Conservation (phyloP, 2,329 filamentous ascomycete species). For the Cladosporium colombiae region DNA sequence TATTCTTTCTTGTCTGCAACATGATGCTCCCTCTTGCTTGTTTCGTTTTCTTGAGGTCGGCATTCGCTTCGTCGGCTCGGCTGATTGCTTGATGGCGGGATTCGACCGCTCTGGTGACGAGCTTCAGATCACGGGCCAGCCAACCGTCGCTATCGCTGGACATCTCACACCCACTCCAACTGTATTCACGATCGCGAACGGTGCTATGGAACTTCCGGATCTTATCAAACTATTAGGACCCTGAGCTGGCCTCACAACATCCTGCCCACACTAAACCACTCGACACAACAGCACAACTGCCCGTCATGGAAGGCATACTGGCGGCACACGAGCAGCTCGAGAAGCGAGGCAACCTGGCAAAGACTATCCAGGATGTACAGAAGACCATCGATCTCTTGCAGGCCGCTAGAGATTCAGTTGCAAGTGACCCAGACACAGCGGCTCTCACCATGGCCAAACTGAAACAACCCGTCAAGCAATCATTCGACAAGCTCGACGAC, state of each 20-base stretch:
- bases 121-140: neutral
- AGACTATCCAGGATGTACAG: constrained; percentile 78
- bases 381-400: constrained; percentile 76
- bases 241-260: constrained; percentile 16
- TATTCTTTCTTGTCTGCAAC: neutral
- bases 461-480: constrained; percentile 79
- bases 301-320: constrained; percentile 65
- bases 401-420: constrained; percentile 71
- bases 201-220: neutral
- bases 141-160: constrained; percentile 4
- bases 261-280: neutral
- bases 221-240: neutral
- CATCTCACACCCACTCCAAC: neutral
- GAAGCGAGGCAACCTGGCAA: constrained; percentile 67
- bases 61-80: constrained; percentile 4
- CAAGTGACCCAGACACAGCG: constrained; percentile 68
- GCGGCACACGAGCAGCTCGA: constrained; percentile 74
- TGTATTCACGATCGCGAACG: neutral
- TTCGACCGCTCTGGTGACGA: neutral
- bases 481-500: constrained; percentile 77
- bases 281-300: neutral
- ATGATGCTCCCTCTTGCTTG: neutral
- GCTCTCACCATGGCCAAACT: constrained; percentile 77
- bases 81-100: neutral
- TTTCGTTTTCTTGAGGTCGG: neutral